A percentile compares a stretch with the other conserved stretches of the same genome.
Conservation (phyloP, 1,284 basidiomycete genomes). For the Cutaneotrichosporon arboriforme region DNA sequence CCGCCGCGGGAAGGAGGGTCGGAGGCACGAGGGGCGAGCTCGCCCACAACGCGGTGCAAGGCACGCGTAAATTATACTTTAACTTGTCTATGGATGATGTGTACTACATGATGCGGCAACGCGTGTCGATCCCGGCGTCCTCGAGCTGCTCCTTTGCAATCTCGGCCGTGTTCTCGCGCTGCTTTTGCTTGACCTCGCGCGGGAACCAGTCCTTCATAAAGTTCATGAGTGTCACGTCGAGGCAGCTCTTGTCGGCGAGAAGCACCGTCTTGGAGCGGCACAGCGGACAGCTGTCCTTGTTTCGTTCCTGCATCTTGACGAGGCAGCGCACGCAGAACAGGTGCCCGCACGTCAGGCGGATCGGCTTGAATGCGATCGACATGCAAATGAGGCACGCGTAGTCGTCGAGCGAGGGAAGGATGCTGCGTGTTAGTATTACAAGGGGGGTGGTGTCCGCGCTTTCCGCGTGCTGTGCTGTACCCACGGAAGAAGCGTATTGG, state of each 20-base stretch:
- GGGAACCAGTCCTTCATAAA: constrained; percentile 95
- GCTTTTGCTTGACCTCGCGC: constrained; percentile 69
- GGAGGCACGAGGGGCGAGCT: too few species aligned
- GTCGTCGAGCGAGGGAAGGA: constrained; percentile 59
- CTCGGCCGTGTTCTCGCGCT: constrained; percentile 71
- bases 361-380: constrained; percentile 79
- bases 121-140: constrained; percentile 56
- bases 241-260: constrained; percentile 60
- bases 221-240: constrained; percentile 42
- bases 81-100: too few species aligned
- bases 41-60: too few species aligned
- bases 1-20: too few species aligned
- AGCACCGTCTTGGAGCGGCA: constrained; percentile 74
- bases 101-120: constrained; percentile 44
- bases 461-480: too few species aligned
- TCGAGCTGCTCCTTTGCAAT: constrained; percentile 64
- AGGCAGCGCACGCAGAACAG: constrained; percentile 89
- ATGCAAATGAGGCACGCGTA: constrained; percentile 66
- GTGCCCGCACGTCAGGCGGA: constrained; percentile 76
- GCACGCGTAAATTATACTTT: too few species aligned
- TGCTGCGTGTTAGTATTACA: too few species aligned
- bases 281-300: constrained; percentile 75
- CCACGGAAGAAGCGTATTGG: constrained; percentile 70
- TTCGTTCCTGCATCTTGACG: constrained; percentile 87
- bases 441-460: too few species aligned